These are phyloP conservation scores for Euryodendron excelsum DNA, from an alignment of 148 eudicot genomes.

Conservation along the genomic window DNA sequence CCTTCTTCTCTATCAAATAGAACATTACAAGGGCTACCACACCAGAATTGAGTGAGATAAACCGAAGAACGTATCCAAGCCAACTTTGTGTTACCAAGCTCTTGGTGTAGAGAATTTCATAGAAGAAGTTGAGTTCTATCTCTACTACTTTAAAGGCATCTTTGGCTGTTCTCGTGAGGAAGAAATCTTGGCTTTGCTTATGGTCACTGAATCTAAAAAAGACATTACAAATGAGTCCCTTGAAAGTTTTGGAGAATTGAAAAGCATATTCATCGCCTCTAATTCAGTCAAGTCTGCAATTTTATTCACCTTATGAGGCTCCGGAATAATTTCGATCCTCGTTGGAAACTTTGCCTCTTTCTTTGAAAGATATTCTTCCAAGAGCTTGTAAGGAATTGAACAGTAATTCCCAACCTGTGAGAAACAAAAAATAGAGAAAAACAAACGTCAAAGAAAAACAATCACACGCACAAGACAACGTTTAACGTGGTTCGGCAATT, in stretches of 20 bases:
- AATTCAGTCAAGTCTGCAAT: constrained; percentile 7
- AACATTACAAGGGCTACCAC: constrained; percentile 26
- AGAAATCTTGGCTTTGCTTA: constrained; percentile 33
- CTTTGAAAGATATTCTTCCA: constrained; percentile 41
- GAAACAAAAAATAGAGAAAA: too few relatives aligned
- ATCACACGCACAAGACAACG: too few relatives aligned
- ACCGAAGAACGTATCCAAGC: constrained; percentile 23
- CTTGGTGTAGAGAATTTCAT: constrained; percentile 50
- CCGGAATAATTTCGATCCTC: constrained; percentile 21
- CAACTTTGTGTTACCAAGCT: constrained; percentile 20
- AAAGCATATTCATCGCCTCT: constrained; percentile 30
- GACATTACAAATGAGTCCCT: constrained; percentile 44
- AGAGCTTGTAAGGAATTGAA: too few relatives aligned
- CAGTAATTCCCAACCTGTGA: too few relatives aligned
- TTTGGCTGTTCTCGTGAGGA: constrained; percentile 24
- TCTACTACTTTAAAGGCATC: constrained; percentile 54
- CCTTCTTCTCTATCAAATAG: constrained; percentile 6
- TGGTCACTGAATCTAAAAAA: constrained; percentile 47
- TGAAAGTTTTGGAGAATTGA: constrained; percentile 36
- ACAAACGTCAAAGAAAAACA: too few relatives aligned
- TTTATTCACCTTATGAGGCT: constrained; percentile 29
- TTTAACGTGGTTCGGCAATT: too few relatives aligned
- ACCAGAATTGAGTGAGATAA: constrained; percentile 15
- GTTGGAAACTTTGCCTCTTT: constrained; percentile 29
- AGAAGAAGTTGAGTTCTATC: too few relatives aligned